Base-by-base conservation (phyloP, 805 yeast genomes). In the Cyberlindnera subsufficiens region DNA sequence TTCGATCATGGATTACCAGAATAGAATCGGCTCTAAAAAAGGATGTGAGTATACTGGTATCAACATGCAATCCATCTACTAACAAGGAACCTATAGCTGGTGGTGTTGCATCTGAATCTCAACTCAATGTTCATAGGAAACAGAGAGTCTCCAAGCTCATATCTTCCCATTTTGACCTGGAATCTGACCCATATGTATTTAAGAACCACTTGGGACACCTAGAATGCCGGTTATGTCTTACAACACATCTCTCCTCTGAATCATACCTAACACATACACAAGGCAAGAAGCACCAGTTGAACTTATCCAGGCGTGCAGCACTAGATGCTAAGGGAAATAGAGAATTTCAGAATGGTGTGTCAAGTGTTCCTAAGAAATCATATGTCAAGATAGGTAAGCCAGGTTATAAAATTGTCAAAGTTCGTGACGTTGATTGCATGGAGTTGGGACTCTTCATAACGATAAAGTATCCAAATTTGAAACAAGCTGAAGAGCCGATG, bases 1-100 rank as follows among this genome's bases (percentile, higher is more conserved):
- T 8, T 22, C 10, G 11, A 17, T 19, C 30, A 89, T 89, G 97
- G 96, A 89, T 61, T 86, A 86, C 58, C 90, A 87, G 49, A 86
- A 85, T 52, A 66, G 96, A 55, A 95, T 86, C 3, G 96, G 96
- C 36, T 83, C 95, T 6, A 89, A 89, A 64, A 80, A 86, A 59
- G 96, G 96, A 30, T 78, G 83, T 50, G 38, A 27, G 50, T 47
- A 6, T 19, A 16, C n/a, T 14, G 30, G 13, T 22, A 3, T 15
- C 14, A 18, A 6, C 18, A 13, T 11, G 20, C 16, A 16, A 30
- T 20, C n/a, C 13, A 20, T 3, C 6, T 38, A 39, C 44, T 47
- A 47, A 44, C 44, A 29, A 11, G 8, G 15, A 15, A 6, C 18
- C 25, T 32, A 40, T 16, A 46, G 50, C 50, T 9, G 97, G 96